Base-by-base conservation (phyloP, 1,284 basidiomycete genomes). In the Porodaedalea pini region DNA sequence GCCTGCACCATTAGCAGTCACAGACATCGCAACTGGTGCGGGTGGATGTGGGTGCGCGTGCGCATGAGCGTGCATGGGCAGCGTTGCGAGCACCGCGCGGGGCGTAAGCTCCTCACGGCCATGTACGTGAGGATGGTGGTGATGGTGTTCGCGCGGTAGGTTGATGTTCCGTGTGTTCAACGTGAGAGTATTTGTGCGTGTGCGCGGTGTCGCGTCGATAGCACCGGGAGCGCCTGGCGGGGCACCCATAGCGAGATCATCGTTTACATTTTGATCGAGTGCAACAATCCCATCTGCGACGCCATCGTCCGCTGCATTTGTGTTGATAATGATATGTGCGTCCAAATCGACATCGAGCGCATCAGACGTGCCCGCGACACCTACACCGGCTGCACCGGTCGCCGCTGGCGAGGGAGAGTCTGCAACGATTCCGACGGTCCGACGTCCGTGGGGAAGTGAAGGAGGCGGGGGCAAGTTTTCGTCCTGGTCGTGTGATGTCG, bases 211-310 rank as follows among this genome's bases (percentile, higher is more conserved):
- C 23, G 69, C 71, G 55, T 77, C 75, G 48, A 88, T 76, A 0
- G 88, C 88, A 49, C 89, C 89, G 2, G 88, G 89, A 1, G 89
- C 88, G 36, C 88, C 88, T 7, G 89, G 89, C 7, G 89, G 89
- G 0, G 89, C 89, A 54, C 89, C 89, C 88, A 91, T 90, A 8
- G 88, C 88, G 62, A 91, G 85, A 68, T 91, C 89, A 60, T 91
- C 88, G 64, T 91, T 70, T 4, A 61, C 59, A 17, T 61, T 82
- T 43, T 78, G 78, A 51, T 86, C 86, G 36, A 88, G 71, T 6
- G 79, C 81, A 8, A 86, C 86, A 45, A 90, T 83, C 0, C 83
- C 87, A 59, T 87, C 85, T 56, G 85, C 84, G 7, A 87, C 84
- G 1, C 78, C 78, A 23, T 76, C 79, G 25, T 60, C 58, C 15